A percentile compares a stretch with the other conserved stretches of the same genome.
phyloP scores from a whole-genome alignment of 345 rosid genomes.

The Bruguiera sexangula region DNA sequence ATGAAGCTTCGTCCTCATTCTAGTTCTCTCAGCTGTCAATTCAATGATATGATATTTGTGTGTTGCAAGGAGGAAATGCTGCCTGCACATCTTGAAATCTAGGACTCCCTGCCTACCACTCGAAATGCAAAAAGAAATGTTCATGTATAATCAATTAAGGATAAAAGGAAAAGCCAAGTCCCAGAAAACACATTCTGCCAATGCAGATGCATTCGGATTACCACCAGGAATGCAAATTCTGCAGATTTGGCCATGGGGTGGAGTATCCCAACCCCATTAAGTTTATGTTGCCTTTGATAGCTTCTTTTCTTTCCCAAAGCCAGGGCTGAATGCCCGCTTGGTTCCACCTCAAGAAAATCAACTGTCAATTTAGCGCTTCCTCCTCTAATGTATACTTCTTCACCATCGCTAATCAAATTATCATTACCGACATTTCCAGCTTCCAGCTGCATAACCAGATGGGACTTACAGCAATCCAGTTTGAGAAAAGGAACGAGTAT shows the following conservation, averaged over 20 bases:
- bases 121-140: no score
- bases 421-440: constrained; percentile 11
- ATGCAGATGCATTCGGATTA: background rate
- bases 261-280: constrained; percentile 23
- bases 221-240: constrained; percentile 39
- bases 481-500: constrained; percentile 11
- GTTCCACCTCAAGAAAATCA: constrained; percentile 53
- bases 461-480: constrained; percentile 19
- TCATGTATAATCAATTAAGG: no score
- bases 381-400: constrained; percentile 24
- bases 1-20: no score
- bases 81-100: no score
- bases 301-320: constrained; percentile 23
- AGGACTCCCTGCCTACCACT: no score
- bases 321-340: constrained; percentile 18
- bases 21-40: no score
- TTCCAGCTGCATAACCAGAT: constrained; percentile 19
- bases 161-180: no score
- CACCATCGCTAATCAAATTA: background rate
- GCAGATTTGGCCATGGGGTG: constrained; percentile 21
- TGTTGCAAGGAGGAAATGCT: no score
- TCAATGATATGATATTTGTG: no score
- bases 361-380: constrained; percentile 33
- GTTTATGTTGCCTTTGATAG: constrained; percentile 14
- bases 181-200: background rate